These are phyloP conservation scores for Tolypocladium sp. DNA, from an alignment of 2,329 filamentous ascomycete genomes.

Conservation along the genomic window DNA sequence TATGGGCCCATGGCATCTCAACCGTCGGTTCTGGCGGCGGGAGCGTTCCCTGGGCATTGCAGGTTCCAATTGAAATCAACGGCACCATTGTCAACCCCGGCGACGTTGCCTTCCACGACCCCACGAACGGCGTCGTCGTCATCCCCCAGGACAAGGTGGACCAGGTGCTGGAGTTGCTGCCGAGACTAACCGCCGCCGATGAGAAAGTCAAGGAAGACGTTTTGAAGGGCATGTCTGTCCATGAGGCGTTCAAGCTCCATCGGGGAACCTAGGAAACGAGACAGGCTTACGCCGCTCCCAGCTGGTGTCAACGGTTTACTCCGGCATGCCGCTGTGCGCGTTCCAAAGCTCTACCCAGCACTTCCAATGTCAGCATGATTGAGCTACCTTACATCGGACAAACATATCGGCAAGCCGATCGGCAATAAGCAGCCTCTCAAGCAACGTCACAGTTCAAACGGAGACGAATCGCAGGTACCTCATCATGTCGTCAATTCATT, in stretches of 20 bases:
- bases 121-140: conserved; percentile 58
- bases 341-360: not conserved
- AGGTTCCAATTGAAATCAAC: conserved; percentile 33
- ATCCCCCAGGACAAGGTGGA: conserved; percentile 54
- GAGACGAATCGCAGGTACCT: not conserved
- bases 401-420: not conserved
- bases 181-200: conserved; percentile 40
- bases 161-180: conserved; percentile 52
- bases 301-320: not conserved
- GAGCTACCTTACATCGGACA: not conserved
- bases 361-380: not conserved
- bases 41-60: conserved; percentile 44
- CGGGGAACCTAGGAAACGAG: conserved; percentile 19
- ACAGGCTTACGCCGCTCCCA: not conserved
- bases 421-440: not conserved
- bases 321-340: not conserved
- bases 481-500: conserved; percentile 29
- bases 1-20: conserved; percentile 48
- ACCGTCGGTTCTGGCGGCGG: conserved; percentile 49
- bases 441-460: not conserved
- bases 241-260: conserved; percentile 57
- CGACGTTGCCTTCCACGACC: conserved; percentile 63
- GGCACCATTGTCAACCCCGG: conserved; percentile 38
- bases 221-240: conserved; percentile 49
- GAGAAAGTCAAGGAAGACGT: conserved; percentile 57